Evolutionary conservation across 1,139 yeast species (phyloP), one percentile per base, ranked within the genome.

Genomic region (Torulaspora globosa): DNA sequence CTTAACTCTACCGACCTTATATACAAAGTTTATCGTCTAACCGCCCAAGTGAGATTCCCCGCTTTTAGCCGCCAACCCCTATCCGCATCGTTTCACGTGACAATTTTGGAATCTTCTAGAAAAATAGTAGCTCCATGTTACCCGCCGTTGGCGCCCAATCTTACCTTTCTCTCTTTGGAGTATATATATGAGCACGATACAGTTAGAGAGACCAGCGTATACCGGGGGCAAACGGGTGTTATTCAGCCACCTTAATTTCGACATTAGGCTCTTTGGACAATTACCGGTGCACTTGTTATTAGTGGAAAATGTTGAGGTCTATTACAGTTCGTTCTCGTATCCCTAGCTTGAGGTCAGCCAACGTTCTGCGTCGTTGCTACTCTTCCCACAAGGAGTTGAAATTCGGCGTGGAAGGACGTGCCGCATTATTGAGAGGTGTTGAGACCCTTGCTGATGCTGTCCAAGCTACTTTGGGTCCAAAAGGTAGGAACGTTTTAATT

Each of bases 401-500:
- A 75, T 92, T 92, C 68, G 98, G 98, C 53, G 97, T 92, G 52
- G 98, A 92, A 71, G 98, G 97, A 63, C 82, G 98, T 72, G 98
- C 98, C 50, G 95, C 98, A 44, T 76, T 92, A 36, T 76, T 92
- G 62, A 87, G 82, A 70, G 98, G 98, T 73, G 97, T 92, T 54
- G 96, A 92, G 70, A 85, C 94, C 48, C 78, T 92, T 61, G 98
- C 97, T 46, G 94, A 88, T 67, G 98, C 98, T 23, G 98, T 92
- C 48, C 84, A 96, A 32, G 97, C 94, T 49, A 92, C 98, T 37
- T 76, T 92, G 57, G 98, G 98, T 52, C 98, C 98, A 66, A 92
- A 92, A 73, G 98, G 98, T 66, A 84, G 98, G 73, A 92, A 92
- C 65, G 98, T 92, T 41, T 80, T 92, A 64, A 92, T 92, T 65